phyloP scores from a whole-genome alignment of 306 rosid species.

The Prunus mongolica region DNA sequence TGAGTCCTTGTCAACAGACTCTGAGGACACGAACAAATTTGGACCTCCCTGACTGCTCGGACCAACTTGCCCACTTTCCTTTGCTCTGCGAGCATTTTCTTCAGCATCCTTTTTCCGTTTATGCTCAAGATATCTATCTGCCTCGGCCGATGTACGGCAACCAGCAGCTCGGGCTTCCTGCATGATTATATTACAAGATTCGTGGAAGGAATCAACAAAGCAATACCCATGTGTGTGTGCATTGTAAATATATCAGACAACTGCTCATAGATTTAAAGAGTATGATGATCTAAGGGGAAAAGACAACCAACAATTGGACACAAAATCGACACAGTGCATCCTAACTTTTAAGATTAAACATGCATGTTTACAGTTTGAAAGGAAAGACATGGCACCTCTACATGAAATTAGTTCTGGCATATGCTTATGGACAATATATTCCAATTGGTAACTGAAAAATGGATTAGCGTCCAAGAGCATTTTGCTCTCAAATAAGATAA shows the following conservation, averaged over 20 bases:
- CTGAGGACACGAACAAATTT: slow-evolving; percentile 52
- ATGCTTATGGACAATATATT: background rate
- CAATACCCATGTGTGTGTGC: background rate
- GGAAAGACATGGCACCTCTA: background rate
- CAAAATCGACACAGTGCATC: background rate
- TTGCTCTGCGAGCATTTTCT: slow-evolving; percentile 48
- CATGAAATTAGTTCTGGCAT: background rate
- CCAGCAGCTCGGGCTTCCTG: slow-evolving; percentile 89
- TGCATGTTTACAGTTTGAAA: background rate
- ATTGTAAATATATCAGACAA: background rate
- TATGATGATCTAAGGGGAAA: background rate
- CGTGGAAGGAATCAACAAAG: background rate
- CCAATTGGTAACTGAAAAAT: slow-evolving; percentile 6
- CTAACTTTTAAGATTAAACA: background rate
- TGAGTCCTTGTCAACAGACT: slow-evolving; percentile 55
- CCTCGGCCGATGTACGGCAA: slow-evolving; percentile 67
- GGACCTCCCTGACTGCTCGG: slow-evolving; percentile 67
- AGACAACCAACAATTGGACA: background rate
- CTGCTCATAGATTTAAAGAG: background rate
- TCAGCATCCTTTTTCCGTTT: slow-evolving; percentile 74
- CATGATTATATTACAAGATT: background rate
- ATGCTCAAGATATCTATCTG: slow-evolving; percentile 55
- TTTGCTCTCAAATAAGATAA: background rate
- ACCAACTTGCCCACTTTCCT: slow-evolving; percentile 56
- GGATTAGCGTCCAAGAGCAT: background rate